Evolutionary conservation across 352 stramenopile species (phyloP).

Genomic region (Blastocystis hominis): DNA sequence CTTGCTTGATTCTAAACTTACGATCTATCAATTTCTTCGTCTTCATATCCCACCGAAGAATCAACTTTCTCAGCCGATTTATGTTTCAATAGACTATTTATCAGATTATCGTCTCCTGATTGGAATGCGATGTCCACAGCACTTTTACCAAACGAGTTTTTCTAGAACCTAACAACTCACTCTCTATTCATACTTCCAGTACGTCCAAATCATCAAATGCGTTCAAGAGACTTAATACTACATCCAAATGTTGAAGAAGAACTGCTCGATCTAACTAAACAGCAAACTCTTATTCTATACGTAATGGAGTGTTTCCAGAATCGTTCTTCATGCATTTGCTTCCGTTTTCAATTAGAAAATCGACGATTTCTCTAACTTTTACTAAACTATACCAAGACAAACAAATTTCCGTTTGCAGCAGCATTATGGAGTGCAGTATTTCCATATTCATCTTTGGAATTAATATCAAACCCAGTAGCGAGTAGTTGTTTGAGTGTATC

Average conservation of each 20-base stretch:
- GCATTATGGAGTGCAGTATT: constrained; percentile 2
- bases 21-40: constrained; percentile 4
- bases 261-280: constrained; percentile 1
- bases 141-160: constrained; percentile 26
- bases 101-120: constrained; percentile 12
- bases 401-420: neutral
- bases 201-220: neutral
- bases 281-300: neutral
- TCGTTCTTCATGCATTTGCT: too few relatives aligned
- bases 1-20: neutral
- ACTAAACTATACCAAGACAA: neutral
- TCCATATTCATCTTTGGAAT: neutral
- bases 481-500: neutral
- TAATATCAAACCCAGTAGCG: neutral
- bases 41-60: constrained; percentile 6
- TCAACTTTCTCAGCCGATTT: constrained; percentile 9
- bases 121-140: constrained; percentile 32
- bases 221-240: neutral
- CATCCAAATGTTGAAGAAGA: neutral
- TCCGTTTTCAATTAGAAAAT: neutral
- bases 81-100: constrained; percentile 3
- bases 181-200: neutral
- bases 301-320: too few relatives aligned
- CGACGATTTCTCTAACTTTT: neutral
- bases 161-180: neutral